Conservation (phyloP, 768 basidiomycete species). For the Rhizopogon vinicolor region DNA sequence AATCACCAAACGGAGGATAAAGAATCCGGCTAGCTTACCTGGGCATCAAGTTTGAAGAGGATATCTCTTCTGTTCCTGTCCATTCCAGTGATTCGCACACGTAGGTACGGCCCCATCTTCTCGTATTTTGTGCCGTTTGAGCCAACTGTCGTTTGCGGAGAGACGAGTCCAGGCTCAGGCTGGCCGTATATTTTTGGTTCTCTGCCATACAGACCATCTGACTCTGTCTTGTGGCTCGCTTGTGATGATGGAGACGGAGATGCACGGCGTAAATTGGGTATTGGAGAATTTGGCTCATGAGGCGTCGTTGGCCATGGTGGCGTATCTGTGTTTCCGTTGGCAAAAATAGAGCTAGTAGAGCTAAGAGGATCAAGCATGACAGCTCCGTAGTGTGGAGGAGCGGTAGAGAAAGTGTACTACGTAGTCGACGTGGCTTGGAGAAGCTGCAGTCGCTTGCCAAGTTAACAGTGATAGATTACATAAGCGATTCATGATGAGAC, state of each 20-base stretch:
- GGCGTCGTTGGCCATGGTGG: slow-evolving; percentile 84
- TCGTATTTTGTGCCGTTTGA: slow-evolving; percentile 72
- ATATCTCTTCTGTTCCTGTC: slow-evolving; percentile 96
- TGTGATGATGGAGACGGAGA: slow-evolving; percentile 43
- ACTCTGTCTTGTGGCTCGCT: slow-evolving; percentile 45
- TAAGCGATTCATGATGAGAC: background rate
- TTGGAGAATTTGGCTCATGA: slow-evolving; percentile 63
- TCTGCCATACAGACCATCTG: slow-evolving; percentile 63
- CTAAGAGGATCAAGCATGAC: slow-evolving; percentile 72
- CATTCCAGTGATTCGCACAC: slow-evolving; percentile 84
- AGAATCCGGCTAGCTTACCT: slow-evolving; percentile 45
- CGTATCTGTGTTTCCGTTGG: slow-evolving; percentile 39
- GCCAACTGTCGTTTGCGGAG: slow-evolving; percentile 59
- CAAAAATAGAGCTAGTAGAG: slow-evolving; percentile 50
- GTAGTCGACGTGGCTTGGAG: background rate
- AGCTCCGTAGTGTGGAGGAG: background rate
- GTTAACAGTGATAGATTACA: background rate
- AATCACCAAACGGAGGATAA: slow-evolving; percentile 1
- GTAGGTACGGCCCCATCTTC: slow-evolving; percentile 77
- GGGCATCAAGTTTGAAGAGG: slow-evolving; percentile 90
- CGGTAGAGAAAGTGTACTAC: background rate
- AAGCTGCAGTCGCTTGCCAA: background rate
- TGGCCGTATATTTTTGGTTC: slow-evolving; percentile 87
- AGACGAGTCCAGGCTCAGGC: slow-evolving; percentile 78
- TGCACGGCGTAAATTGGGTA: slow-evolving; percentile 67